Evolutionary conservation across 179 eudicot species (phyloP).

Genomic region (Gypsophila paniculata): DNA sequence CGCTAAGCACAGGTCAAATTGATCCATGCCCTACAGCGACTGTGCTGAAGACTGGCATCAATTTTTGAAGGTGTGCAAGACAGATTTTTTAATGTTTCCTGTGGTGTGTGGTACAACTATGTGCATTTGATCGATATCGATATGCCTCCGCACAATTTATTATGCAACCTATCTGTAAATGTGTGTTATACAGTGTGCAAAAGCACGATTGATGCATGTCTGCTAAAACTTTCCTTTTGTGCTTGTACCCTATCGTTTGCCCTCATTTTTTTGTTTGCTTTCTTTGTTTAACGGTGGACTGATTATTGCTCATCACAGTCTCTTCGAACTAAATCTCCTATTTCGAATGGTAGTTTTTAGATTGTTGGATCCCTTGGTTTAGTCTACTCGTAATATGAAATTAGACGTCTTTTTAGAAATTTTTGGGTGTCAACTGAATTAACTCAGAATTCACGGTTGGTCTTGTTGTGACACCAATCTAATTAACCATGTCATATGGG

Average conservation of each 20-base stretch:
- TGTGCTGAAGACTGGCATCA: background rate
- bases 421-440: too few relatives aligned
- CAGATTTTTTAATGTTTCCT: background rate
- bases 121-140: background rate
- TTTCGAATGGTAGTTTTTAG: background rate
- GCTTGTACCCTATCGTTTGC: too few relatives aligned
- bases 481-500: too few relatives aligned
- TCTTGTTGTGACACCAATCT: too few relatives aligned
- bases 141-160: too few relatives aligned
- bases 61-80: conserved; percentile 5
- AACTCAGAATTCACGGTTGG: too few relatives aligned
- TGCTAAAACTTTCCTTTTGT: too few relatives aligned
- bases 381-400: background rate
- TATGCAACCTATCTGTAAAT: conserved; percentile 6
- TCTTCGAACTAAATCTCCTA: background rate
- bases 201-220: too few relatives aligned
- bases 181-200: too few relatives aligned
- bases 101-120: background rate
- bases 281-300: background rate
- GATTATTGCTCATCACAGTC: background rate
- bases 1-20: conserved; percentile 43
- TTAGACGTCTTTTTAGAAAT: too few relatives aligned
- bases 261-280: background rate
- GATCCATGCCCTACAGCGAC: conserved; percentile 2
- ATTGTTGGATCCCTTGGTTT: background rate